These are phyloP conservation scores for Lactarius hengduanensis DNA, from an alignment of 768 basidiomycete species.

Conservation along the genomic window DNA sequence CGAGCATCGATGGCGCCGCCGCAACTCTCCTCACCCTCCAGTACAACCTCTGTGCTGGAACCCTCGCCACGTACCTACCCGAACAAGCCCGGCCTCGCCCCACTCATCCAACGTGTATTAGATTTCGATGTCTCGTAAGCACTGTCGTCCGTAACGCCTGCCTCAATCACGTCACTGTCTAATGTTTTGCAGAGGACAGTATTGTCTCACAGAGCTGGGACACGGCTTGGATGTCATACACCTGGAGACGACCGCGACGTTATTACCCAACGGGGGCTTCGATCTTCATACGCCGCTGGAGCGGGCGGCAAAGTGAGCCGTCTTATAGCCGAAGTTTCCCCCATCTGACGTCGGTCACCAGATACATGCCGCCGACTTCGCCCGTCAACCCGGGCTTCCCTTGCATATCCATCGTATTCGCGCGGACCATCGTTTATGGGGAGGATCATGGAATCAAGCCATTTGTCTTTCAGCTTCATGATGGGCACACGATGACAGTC, in stretches of 20 bases:
- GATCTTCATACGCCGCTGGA: conserved; percentile 39
- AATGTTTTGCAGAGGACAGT: conserved; percentile 37
- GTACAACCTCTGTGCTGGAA: conserved; percentile 41
- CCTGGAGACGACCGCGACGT: conserved; percentile 45
- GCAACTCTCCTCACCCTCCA: conserved; percentile 40
- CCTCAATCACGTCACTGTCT: not conserved
- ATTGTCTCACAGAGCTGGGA: conserved; percentile 45
- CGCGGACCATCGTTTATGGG: conserved; percentile 38
- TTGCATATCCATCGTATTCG: conserved; percentile 43
- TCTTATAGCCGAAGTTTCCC: not conserved
- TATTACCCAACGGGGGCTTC: conserved; percentile 40
- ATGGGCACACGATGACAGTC: conserved; percentile 40
- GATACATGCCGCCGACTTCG: conserved; percentile 47
- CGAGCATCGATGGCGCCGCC: conserved; percentile 35
- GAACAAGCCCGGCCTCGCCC: conserved; percentile 31
- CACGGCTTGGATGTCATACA: conserved; percentile 47
- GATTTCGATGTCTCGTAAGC: conserved; percentile 35
- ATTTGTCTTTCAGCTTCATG: conserved; percentile 43
- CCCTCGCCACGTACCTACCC: conserved; percentile 34
- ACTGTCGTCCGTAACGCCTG: conserved; percentile 17
- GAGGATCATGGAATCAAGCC: conserved; percentile 40
- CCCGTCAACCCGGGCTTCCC: conserved; percentile 35
- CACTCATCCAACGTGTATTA: conserved; percentile 35
- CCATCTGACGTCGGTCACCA: conserved; percentile 21
- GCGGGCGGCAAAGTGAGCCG: conserved; percentile 42